Conservation (phyloP, 176 grass and related monocot species). For the Juncus inflexus region DNA sequence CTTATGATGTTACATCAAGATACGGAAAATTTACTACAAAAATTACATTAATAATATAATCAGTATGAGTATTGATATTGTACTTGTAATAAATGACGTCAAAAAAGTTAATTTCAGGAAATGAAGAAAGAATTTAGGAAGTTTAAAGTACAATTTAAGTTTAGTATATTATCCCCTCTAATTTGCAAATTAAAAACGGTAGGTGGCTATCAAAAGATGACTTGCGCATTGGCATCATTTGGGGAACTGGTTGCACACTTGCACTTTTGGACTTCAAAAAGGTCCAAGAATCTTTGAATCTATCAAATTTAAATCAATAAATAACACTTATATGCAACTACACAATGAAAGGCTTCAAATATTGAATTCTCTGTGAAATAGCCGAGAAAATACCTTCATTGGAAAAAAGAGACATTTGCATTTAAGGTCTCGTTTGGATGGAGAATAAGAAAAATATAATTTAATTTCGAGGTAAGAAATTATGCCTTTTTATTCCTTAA, state of each 20-base stretch:
- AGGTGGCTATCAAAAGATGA: slow-evolving; percentile 6
- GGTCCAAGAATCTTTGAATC: not conserved
- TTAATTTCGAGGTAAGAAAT: no score
- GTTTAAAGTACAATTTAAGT: no score
- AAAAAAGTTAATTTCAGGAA: not conserved
- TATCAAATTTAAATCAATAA: not conserved
- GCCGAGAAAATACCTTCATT: no score
- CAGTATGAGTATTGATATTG: not conserved
- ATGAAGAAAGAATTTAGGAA: no score
- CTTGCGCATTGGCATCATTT: not conserved
- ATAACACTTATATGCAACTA: no score
- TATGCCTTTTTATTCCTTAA: no score
- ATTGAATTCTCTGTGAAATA: no score
- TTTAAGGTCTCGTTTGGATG: no score
- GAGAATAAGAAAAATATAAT: no score
- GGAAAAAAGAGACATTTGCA: no score
- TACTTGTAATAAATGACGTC: not conserved
- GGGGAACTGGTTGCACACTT: not conserved
- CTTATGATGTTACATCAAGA: slow-evolving; percentile 17
- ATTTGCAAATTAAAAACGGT: not conserved
- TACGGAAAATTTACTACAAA: slow-evolving; percentile 18
- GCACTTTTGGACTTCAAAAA: slow-evolving; percentile 1
- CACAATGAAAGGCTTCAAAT: no score
- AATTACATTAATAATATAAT: not conserved
- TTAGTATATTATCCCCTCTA: no score